Conservation (phyloP, 495 filamentous ascomycete species). For the Penicillium longicatenatum region DNA sequence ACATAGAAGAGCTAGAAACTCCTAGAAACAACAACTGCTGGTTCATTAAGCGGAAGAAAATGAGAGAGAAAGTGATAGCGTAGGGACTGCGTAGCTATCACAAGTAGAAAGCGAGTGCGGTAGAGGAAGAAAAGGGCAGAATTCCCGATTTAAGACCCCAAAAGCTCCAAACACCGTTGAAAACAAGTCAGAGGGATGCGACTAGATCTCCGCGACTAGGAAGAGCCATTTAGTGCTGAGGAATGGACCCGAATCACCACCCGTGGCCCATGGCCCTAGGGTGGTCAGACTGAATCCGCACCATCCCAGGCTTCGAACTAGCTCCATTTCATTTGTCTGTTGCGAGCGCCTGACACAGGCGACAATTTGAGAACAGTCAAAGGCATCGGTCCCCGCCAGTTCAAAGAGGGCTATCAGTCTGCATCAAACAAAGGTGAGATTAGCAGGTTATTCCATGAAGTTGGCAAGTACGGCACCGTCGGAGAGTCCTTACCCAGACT, state of each 20-base stretch:
- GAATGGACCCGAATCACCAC: constrained; percentile 49
- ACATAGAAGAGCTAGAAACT: background rate
- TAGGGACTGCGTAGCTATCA: no score
- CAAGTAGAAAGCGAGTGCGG: background rate
- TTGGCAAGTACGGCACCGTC: background rate
- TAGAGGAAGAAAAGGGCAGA: background rate
- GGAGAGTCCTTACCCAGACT: constrained; percentile 71
- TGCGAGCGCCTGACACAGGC: constrained; percentile 74
- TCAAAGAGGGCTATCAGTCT: constrained; percentile 92
- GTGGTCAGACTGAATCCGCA: constrained; percentile 85
- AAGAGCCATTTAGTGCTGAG: constrained; percentile 78
- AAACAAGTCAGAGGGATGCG: background rate
- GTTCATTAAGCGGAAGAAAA: background rate
- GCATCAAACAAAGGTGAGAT: constrained; percentile 18
- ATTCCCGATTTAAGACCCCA: background rate
- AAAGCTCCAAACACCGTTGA: background rate
- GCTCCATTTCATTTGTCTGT: constrained; percentile 58
- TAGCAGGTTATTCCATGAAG: background rate
- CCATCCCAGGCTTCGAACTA: constrained; percentile 85
- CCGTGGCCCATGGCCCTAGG: constrained; percentile 66
- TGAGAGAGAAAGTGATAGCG: background rate
- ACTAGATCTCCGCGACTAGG: constrained; percentile 72
- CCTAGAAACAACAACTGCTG: background rate
- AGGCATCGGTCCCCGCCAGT: constrained; percentile 66
- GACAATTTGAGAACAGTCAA: constrained; percentile 75